Base-by-base conservation (phyloP, 106 monocot species). In the Gastrodia elata region DNA sequence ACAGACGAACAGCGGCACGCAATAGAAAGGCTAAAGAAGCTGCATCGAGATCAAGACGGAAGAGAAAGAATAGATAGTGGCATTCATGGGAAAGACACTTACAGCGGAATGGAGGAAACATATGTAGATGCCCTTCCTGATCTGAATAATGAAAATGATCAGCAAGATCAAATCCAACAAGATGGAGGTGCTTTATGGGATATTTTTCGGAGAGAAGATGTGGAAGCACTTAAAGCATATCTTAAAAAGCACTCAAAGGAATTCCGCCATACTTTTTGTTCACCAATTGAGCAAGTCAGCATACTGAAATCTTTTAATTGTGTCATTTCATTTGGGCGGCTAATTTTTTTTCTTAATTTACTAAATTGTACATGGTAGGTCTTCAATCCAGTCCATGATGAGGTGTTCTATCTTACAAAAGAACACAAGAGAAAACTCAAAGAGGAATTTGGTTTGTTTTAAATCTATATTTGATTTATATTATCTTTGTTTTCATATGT, bases 351-450 rank as follows among this genome's bases (percentile, higher is more conserved):
- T 67, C 37, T 35, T 40, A 35, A 69, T 27, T 24, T 10, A 41
- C 39, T 2, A 40, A 69, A n/a, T 10, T 69, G 36, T 39, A 10
- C 25, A 36, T 67, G 15, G n/a, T 68, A 95, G 92, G 87, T 85
- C 35, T 79, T 84, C 48, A 82, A 89, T 80, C 87, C 95, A 27
- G 77, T 95, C 39, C 95, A 87, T 84, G 95, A 95, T 79, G 83
- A 92, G 74, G 77, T 89, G 32, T 91, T 95, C 71, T 95, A 92
- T 73, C 49, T 95, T 56, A 87, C 89, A 7, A 15, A 41, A 42
- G 87, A 89, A 16, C 91, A 95, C 46, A 95, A 87, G 73, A 87
- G 74, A 58, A 83, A 80, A 77, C 89, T 95, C 49, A 95, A 92
- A 75, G 82, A 84, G 42, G 95, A 95, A 86, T 92, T 72, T 81